Evolutionary conservation across 106 monocot species (phyloP).

Genomic region (Iris macrosiphon): DNA sequence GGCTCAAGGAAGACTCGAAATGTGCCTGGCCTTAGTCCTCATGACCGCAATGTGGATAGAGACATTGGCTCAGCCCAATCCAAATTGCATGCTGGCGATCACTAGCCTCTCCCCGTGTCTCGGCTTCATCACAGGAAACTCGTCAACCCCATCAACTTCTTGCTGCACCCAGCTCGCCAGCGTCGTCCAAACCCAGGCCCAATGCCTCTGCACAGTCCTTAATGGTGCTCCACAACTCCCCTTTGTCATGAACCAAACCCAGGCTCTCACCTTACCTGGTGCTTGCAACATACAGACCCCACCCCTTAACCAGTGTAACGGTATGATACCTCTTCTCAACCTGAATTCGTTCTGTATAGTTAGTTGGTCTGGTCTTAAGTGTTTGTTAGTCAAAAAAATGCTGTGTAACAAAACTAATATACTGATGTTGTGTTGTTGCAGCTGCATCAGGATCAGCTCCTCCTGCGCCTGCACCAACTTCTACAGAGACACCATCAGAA

Average conservation of each 20-base stretch:
- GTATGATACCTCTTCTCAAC: slow-evolving; percentile 1
- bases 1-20: neutral
- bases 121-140: slow-evolving; percentile 28
- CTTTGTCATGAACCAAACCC: slow-evolving; percentile 6
- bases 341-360: too few relatives aligned
- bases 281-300: slow-evolving; percentile 31
- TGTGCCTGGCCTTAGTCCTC: neutral
- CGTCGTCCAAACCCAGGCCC: slow-evolving; percentile 22
- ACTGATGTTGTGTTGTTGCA: too few relatives aligned
- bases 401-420: too few relatives aligned
- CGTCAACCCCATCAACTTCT: slow-evolving; percentile 20
- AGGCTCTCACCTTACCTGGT: slow-evolving; percentile 22
- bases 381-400: too few relatives aligned
- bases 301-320: slow-evolving; percentile 18
- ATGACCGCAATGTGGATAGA: neutral
- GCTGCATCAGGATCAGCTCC: neutral
- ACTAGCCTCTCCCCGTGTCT: slow-evolving; percentile 24
- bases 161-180: slow-evolving; percentile 26
- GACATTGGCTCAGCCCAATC: slow-evolving; percentile 14
- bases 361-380: too few relatives aligned
- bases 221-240: neutral
- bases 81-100: slow-evolving; percentile 6
- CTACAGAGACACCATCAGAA: slow-evolving; percentile 15
- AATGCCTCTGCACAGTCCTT: slow-evolving; percentile 27
- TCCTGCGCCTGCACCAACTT: slow-evolving; percentile 1